Conservation (phyloP, 257 asterid genomes). For the Rhazya stricta region DNA sequence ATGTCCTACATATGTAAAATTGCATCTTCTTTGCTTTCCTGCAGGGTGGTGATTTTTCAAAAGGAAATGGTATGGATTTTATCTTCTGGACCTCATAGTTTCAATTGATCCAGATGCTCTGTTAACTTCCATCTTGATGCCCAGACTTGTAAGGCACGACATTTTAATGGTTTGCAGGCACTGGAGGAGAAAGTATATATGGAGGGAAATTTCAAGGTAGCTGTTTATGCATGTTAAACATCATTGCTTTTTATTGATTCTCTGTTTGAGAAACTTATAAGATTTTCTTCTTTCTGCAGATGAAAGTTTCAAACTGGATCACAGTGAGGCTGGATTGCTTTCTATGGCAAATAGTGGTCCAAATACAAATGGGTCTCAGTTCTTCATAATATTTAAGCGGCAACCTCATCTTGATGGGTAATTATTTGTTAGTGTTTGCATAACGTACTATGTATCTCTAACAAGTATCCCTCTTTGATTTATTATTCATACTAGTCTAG, state of each 20-base stretch:
- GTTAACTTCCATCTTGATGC: conserved; percentile 61
- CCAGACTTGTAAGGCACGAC: conserved; percentile 65
- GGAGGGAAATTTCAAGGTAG: conserved; percentile 95
- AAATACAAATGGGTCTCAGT: conserved; percentile 95
- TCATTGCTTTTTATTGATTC: conserved; percentile 16
- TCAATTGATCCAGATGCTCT: conserved; percentile 51
- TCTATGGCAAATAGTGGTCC: conserved; percentile 99
- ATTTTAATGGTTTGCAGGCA: conserved; percentile 97
- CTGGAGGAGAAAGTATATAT: conserved; percentile 98
- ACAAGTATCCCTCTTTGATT: neutral
- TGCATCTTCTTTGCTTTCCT: conserved; percentile 23
- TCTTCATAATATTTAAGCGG: conserved; percentile 79
- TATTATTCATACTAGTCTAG: neutral
- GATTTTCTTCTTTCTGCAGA: conserved; percentile 34
- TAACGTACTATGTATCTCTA: neutral
- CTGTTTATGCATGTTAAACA: conserved; percentile 18
- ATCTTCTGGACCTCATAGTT: conserved; percentile 54
- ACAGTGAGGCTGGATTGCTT: conserved; percentile 69
- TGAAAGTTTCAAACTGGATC: conserved; percentile 83
- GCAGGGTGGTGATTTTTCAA: conserved; percentile 97
- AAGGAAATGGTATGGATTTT: conserved; percentile 89
- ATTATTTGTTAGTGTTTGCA: conserved; percentile 10
- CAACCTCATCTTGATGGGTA: conserved; percentile 99
- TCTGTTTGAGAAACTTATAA: conserved; percentile 8
- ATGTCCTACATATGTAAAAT: neutral